Base-by-base conservation (phyloP, 1,284 basidiomycete species). In the Cryptococcus maquisensis region DNA sequence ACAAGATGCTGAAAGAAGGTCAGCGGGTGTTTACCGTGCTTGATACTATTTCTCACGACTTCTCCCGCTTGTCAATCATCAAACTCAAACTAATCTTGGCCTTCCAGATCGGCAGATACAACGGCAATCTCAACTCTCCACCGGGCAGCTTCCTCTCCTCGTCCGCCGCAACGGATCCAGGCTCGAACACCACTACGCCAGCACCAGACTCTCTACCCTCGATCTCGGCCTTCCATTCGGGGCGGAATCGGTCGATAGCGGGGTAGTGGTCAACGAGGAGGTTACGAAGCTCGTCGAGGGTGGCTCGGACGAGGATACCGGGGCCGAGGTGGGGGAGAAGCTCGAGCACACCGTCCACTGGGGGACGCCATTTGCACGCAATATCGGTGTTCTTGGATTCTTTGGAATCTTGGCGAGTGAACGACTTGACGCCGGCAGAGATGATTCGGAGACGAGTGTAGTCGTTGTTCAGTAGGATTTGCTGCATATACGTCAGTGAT, bases 31-130 rank as follows among this genome's bases (percentile, higher is more conserved):
- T n/a, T n/a, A n/a, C n/a, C n/a, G n/a, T n/a, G n/a, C n/a, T n/a
- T n/a, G n/a, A n/a, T n/a, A n/a, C n/a, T n/a, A n/a, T n/a, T n/a
- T n/a, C 77, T 23, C 55, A 90, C 90, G 86, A 89, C 77, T 96
- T 96, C 36, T 91, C 89, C 66, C 87, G 87, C 76, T 96, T 97
- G 76, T 96, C 91, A 56, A 95, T 84, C 88, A 97, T 92, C 54
- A 96, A 79, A 4, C 86, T 84, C 54, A 94, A 74, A 2, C 89
- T 92, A 16, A 85, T 83, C 59, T 85, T 86, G 1, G 90, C 91
- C 75, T 89, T 91, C 94, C 93, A 97, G 49, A 96, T 82, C 0
- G 94, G 92, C 18, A 96, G 77, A 21, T 86, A 76, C 26, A 96
- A 79, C 45, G 90, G 85, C 64, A 89, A 35, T 77, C 82, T 66